Conservation (phyloP, 2,329 filamentous ascomycete species). For the Bertia moriformis region DNA sequence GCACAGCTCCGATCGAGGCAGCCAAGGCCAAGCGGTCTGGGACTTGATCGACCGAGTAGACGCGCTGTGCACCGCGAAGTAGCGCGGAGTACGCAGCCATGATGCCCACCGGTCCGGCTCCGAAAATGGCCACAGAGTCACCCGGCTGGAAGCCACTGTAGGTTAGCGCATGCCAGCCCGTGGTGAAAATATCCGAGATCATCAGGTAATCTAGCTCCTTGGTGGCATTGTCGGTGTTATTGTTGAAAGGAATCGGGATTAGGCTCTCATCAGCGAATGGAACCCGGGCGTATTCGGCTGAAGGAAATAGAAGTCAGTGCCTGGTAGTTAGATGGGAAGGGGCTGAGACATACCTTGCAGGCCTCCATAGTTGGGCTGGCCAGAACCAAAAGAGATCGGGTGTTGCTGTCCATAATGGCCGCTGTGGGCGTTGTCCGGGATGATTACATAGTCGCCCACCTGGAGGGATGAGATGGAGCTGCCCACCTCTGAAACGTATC, state of each 20-base stretch:
- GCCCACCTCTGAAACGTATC: constrained; percentile 7
- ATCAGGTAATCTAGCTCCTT: constrained; percentile 10
- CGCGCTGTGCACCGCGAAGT: constrained; percentile 9
- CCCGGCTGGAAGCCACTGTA: constrained; percentile 21
- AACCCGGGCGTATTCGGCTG: constrained; percentile 9
- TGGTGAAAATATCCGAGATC: constrained; percentile 20
- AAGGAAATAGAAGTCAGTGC: not conserved
- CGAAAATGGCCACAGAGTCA: constrained; percentile 10
- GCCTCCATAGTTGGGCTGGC: not conserved
- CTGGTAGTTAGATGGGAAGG: constrained; percentile 2
- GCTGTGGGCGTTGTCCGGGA: constrained; percentile 7
- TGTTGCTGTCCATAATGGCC: not conserved
- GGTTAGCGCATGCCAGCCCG: constrained; percentile 19
- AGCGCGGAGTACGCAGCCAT: constrained; percentile 10
- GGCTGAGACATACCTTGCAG: not conserved
- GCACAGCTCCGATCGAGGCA: constrained; percentile 7
- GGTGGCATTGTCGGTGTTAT: constrained; percentile 2
- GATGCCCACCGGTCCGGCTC: constrained; percentile 11
- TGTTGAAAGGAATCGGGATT: constrained; percentile 4
- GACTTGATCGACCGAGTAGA: constrained; percentile 10
- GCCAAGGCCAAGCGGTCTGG: constrained; percentile 8
- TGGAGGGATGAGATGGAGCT: constrained; percentile 4
- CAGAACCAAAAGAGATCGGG: not conserved
- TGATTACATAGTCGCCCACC: constrained; percentile 9
- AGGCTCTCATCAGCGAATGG: constrained; percentile 8